Evolutionary conservation across 2,329 filamentous ascomycete genomes (phyloP), one percentile per base, ranked within the genome.

Genomic region (Aspergillus brunneoviolaceus): DNA sequence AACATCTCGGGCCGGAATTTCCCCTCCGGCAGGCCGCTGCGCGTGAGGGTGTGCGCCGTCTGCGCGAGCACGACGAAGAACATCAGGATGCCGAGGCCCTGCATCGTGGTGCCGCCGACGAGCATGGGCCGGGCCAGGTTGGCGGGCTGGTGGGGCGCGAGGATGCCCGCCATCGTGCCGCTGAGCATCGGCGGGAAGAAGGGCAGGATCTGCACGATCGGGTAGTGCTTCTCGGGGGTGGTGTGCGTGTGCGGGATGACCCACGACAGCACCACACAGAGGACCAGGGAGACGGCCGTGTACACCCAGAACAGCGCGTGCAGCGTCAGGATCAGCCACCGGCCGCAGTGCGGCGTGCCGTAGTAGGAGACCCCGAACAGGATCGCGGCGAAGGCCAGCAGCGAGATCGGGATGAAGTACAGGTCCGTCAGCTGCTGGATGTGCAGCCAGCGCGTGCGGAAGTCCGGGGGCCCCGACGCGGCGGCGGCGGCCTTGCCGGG

Each of bases 261-360:
- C 49, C 49, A 62, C n/a, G 49, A 53, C 3, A 21, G 19, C 9
- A 51, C 3, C 42, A 59, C 16, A 62, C 64, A 55, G 56, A 65
- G 21, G 31, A 61, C 19, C 5, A 51, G 48, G 3, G 65, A 56
- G 16, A 86, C 83, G 0, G 79, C 75, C 5, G 85, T 79, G 68
- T 92, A 92, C 1, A 80, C 76, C 87, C 89, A 92, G 72, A 90
- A 92, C 1, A 83, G 76, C 0, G 86, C 77, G 51, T 85, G 80
- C 1, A 90, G 80, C 0, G 80, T 82, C 70, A 80, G 82, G 2
- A 83, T 74, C 1, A 89, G 80, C 71, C 84, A 84, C 0, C 75
- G 69, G 0, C 87, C 85, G 35, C 81, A 76, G 1, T 78, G 74
- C 0, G 84, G 81, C 4, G 88, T 82, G 9, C 82, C 86, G 66